Evolutionary conservation across 441 rosid genomes (phyloP), one percentile per base, ranked within the genome.

Genomic region (Brassica hybrid): DNA sequence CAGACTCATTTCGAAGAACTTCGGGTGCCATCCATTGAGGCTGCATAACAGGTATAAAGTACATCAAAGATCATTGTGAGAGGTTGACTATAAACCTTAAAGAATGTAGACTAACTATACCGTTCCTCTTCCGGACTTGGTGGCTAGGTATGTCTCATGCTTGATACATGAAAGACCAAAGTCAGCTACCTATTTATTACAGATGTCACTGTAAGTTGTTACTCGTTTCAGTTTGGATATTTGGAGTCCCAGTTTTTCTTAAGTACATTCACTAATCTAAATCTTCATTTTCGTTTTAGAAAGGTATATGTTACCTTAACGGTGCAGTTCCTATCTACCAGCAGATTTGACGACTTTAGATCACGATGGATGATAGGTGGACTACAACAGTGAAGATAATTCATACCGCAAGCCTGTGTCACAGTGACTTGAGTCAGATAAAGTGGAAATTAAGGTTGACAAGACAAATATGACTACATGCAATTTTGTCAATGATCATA

Each of bases 101-200:
- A 66, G 69, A 27, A 23, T 25, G 16, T 38, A 66, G 17, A 38
- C 13, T 58, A 48, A 69, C 48, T 90, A 30, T 30, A 95, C 99
- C 81, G 99, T 95, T 86, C 99, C 99, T 79, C 85, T 93, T 75
- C 98, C 97, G 5, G 90, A 87, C 85, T 86, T 90, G 50, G 91
- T 86, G 70, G 91, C 83, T 43, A 95, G 87, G 83, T 82, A 91
- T 41, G 98, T 88, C 81, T 90, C 96, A 50, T 86, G 94, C 82
- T 95, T 95, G 75, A 95, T 86, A 74, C 99, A 93, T 1, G 98
- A 93, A 68, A 94, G 86, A 80, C 99, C 98, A 86, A 94, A 94
- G 85, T 93, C 99, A 50, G 96, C 96, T 71, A 95, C 98, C 99
- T 95, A 84, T 81, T 65, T 94, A 84, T 81, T 65, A 70, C 14